These are phyloP conservation scores for Emergomyces africanus DNA, from an alignment of 2,329 filamentous ascomycete genomes.

Conservation along the genomic window DNA sequence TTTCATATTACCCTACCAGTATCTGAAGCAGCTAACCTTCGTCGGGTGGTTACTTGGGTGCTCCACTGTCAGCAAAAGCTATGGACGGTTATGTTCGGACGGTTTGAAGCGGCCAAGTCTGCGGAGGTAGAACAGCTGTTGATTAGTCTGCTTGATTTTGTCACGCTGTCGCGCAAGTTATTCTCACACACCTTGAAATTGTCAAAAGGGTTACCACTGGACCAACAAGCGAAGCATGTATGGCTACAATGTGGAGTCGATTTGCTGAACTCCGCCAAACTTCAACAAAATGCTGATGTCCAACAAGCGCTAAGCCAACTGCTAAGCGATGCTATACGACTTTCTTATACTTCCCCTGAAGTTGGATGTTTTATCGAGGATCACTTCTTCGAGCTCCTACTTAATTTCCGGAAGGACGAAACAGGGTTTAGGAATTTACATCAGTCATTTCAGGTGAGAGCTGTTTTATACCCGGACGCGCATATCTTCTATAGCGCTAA, in stretches of 20 bases:
- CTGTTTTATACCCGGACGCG: background rate
- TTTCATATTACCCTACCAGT: slow-evolving; percentile 7
- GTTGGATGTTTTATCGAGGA: slow-evolving; percentile 16
- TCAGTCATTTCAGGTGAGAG: slow-evolving; percentile 21
- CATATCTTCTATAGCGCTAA: background rate
- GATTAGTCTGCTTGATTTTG: slow-evolving; percentile 15
- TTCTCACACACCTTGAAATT: slow-evolving; percentile 13
- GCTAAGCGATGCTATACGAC: slow-evolving; percentile 16
- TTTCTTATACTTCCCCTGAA: slow-evolving; percentile 11
- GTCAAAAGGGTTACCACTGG: slow-evolving; percentile 12
- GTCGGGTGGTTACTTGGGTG: slow-evolving; percentile 23
- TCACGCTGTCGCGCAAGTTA: slow-evolving; percentile 15
- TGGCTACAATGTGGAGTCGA: slow-evolving; percentile 22
- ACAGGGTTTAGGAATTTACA: slow-evolving; percentile 14
- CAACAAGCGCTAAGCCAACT: slow-evolving; percentile 20
- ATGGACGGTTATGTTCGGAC: slow-evolving; percentile 19
- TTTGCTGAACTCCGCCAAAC: slow-evolving; percentile 16
- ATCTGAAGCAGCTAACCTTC: slow-evolving; percentile 14
- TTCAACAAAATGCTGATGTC: slow-evolving; percentile 15
- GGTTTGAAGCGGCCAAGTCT: slow-evolving; percentile 15
- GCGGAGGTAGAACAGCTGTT: slow-evolving; percentile 10
- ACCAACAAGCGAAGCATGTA: slow-evolving; percentile 17
- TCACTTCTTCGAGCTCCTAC: slow-evolving; percentile 16
- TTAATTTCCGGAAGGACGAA: slow-evolving; percentile 14
- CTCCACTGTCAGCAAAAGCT: slow-evolving; percentile 23